phyloP scores from a whole-genome alignment of 2,329 filamentous ascomycete species.

The Pseudogymnoascus sp. region DNA sequence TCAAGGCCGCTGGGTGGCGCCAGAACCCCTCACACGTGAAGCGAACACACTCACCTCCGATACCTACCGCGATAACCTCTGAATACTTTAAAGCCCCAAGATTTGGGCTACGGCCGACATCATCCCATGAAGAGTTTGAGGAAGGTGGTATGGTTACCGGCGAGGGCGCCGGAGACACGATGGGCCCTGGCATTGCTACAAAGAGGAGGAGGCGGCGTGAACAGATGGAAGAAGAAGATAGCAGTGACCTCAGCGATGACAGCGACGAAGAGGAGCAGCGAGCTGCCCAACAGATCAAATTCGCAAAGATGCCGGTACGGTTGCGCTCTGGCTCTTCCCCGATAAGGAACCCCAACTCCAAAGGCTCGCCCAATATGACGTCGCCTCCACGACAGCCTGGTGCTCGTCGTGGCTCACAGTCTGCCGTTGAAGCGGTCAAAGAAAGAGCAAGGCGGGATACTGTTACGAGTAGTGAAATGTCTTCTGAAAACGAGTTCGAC shows the following conservation, averaged over 20 bases:
- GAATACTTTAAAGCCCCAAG: conserved; percentile 76
- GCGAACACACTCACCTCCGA: conserved; percentile 77
- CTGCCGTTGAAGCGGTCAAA: conserved; percentile 62
- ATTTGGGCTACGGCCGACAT: conserved; percentile 45
- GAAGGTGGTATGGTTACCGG: conserved; percentile 63
- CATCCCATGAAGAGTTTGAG: conserved; percentile 63
- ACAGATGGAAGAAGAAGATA: conserved; percentile 71
- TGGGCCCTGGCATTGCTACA: conserved; percentile 59
- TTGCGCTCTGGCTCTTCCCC: conserved; percentile 84
- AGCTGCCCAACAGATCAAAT: conserved; percentile 85
- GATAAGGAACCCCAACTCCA: conserved; percentile 58
- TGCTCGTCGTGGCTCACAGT: conserved; percentile 60
- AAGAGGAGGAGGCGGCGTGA: conserved; percentile 61
- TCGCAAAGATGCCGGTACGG: conserved; percentile 88
- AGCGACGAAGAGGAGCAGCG: conserved; percentile 69
- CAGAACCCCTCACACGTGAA: conserved; percentile 68
- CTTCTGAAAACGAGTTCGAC: conserved; percentile 74
- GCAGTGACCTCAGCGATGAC: conserved; percentile 76
- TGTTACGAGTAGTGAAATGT: conserved; percentile 75
- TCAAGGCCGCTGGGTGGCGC: conserved; percentile 77
- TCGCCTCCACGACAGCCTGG: conserved; percentile 54
- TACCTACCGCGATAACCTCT: conserved; percentile 72
- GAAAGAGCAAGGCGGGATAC: conserved; percentile 66
- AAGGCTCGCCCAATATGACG: conserved; percentile 60
- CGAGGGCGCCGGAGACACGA: conserved; percentile 57